Evolutionary conservation across 179 eudicot genomes (phyloP), one percentile per base, ranked within the genome.

Genomic region (Drosera spatulata): DNA sequence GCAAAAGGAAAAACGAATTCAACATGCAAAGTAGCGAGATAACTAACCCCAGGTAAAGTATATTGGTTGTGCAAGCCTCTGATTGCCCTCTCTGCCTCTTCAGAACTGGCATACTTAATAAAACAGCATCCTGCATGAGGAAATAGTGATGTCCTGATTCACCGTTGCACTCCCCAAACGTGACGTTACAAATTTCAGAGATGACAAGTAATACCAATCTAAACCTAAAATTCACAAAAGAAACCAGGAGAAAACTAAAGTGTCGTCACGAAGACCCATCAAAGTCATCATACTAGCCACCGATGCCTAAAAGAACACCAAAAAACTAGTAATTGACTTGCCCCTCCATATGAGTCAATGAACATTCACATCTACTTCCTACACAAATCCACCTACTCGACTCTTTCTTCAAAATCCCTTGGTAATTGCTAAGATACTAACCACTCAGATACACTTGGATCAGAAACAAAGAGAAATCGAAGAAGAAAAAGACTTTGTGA

Each of bases 101-200:
- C 91, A 51, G 95, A 77, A 69, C 90, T 84, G 68, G 88, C 88
- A 72, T 89, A 93, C 75, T 93, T 93, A 55, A 93, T 74, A 55
- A 93, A 93, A 77, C 99, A 93, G 74, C 99, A 93, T 66, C 99
- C 99, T 89, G 99, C 88, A 80, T 70, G 78, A 63, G 71, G 68
- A 74, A 77, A 80, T 50, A 68, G 60, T 80, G 64, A 58, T 66
- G 63, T 22, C 33, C 55, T 12, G 55, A 51, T 51, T 51, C 15
- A 51, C 15, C 4, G 4, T 12, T 2, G 10, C 38, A 37, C n/a
- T 55, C 39, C 38, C 58, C 38, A 9, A 39, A 7, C 10, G 39
- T 4, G 45, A 43, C 1, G 33, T 22, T 22, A 22, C 45, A 43
- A 7, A 43, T 43, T 43, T 43, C 8, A 43, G 5, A 7, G 8